Evolutionary conservation across 208 protist species (phyloP).

Genomic region (Crithidia mellificae): DNA sequence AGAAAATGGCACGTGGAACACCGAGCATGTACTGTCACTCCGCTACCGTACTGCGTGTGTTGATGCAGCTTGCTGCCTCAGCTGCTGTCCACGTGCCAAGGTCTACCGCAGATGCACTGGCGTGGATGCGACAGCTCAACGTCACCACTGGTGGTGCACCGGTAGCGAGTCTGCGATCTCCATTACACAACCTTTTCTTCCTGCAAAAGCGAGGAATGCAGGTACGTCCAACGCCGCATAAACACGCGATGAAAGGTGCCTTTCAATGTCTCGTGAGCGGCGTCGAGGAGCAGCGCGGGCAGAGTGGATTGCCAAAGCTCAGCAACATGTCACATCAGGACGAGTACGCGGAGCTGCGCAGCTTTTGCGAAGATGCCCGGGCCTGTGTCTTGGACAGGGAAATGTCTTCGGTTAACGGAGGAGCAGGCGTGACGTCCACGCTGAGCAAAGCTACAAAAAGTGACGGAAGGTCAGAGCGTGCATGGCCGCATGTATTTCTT

Average conservation of each 20-base stretch:
- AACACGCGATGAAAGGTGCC: conserved; percentile 36
- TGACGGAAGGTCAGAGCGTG: too few relatives aligned
- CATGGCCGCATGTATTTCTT: conserved; percentile 6
- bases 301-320: conserved; percentile 25
- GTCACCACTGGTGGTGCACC: too few relatives aligned
- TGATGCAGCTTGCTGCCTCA: neutral
- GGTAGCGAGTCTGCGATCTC: too few relatives aligned
- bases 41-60: neutral
- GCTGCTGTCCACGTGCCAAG: neutral
- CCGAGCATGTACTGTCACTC: conserved; percentile 22
- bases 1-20: conserved; percentile 21
- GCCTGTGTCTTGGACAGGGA: neutral
- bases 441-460: too few relatives aligned
- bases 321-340: conserved; percentile 53
- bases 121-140: neutral
- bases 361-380: conserved; percentile 46
- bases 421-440: too few relatives aligned
- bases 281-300: conserved; percentile 41
- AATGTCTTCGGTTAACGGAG: too few relatives aligned
- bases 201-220: too few relatives aligned
- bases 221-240: too few relatives aligned
- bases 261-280: conserved; percentile 62
- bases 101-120: neutral
- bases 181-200: too few relatives aligned
- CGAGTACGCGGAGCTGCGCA: conserved; percentile 71